Evolutionary conservation across 2,329 filamentous ascomycete species (phyloP).

Genomic region (Penicillium digitatum): DNA sequence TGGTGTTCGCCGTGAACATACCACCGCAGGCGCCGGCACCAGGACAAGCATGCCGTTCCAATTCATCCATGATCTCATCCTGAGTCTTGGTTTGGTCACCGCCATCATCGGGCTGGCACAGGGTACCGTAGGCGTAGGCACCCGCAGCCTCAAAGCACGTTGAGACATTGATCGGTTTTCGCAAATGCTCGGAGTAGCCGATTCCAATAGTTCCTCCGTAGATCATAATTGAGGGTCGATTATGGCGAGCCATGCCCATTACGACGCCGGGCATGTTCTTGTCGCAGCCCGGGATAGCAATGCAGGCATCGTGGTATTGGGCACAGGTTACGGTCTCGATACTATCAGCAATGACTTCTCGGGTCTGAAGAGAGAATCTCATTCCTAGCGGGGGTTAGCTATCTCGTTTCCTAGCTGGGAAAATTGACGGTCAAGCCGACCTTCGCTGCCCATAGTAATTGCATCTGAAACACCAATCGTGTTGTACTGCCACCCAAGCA

Average conservation of each 20-base stretch:
- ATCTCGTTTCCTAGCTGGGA: constrained; percentile 9
- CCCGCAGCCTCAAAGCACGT: constrained; percentile 86
- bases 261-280: constrained; percentile 96
- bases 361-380: constrained; percentile 85
- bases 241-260: constrained; percentile 87
- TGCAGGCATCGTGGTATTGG: constrained; percentile 88
- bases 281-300: constrained; percentile 89
- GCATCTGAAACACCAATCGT: constrained; percentile 86
- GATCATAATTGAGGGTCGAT: constrained; percentile 89
- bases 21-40: constrained; percentile 78
- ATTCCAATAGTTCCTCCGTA: constrained; percentile 89
- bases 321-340: constrained; percentile 91
- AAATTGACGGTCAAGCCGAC: constrained; percentile 43
- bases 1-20: constrained; percentile 94
- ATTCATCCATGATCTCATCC: constrained; percentile 77
- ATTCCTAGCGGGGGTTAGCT: constrained; percentile 59
- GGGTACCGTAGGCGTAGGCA: constrained; percentile 71
- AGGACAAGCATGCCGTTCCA: constrained; percentile 74
- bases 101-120: constrained; percentile 64
- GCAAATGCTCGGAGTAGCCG: constrained; percentile 73
- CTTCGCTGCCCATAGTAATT: constrained; percentile 93
- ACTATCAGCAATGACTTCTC: constrained; percentile 90
- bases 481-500: constrained; percentile 94
- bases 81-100: constrained; percentile 63
- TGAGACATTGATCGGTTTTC: constrained; percentile 78